These are phyloP conservation scores for Arthrobotrys musiformis DNA, from an alignment of 2,329 filamentous ascomycete species.

Conservation along the genomic window DNA sequence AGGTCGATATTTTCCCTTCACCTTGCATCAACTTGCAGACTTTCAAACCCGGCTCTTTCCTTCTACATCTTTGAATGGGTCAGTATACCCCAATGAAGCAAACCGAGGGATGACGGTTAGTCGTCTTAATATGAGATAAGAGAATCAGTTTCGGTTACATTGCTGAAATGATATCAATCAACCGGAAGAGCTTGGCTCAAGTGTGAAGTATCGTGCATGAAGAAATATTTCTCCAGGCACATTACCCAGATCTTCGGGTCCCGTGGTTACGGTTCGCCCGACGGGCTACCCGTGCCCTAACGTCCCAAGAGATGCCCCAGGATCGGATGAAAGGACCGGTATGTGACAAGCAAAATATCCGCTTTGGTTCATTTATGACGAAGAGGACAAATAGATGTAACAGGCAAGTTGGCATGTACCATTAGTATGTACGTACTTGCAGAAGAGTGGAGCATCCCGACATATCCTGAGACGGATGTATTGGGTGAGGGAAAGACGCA, in stretches of 20 bases:
- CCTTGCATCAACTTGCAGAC: constrained; percentile 26
- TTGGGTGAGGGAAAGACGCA: constrained; percentile 24
- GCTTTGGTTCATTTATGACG: background rate
- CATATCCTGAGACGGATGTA: constrained; percentile 41
- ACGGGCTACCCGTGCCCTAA: background rate
- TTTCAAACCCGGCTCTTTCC: background rate
- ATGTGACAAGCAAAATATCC: constrained; percentile 1
- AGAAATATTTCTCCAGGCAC: background rate
- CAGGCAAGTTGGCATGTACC: no score
- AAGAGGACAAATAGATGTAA: background rate
- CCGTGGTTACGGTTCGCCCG: constrained; percentile 36
- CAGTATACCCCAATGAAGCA: background rate
- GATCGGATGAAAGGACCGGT: background rate
- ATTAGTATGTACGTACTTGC: background rate
- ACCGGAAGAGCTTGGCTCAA: constrained; percentile 5
- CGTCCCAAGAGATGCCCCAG: constrained; percentile 1
- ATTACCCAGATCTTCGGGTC: constrained; percentile 44
- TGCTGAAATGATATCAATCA: background rate
- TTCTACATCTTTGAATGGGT: constrained; percentile 5
- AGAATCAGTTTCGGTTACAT: background rate
- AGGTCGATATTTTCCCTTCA: background rate
- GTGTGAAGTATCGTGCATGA: constrained; percentile 19
- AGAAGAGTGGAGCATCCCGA: constrained; percentile 3
- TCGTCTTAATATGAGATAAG: background rate
- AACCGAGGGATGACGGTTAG: background rate